Base-by-base conservation (phyloP, 73 alveolate genomes). In the Paramecium octaurelia region DNA sequence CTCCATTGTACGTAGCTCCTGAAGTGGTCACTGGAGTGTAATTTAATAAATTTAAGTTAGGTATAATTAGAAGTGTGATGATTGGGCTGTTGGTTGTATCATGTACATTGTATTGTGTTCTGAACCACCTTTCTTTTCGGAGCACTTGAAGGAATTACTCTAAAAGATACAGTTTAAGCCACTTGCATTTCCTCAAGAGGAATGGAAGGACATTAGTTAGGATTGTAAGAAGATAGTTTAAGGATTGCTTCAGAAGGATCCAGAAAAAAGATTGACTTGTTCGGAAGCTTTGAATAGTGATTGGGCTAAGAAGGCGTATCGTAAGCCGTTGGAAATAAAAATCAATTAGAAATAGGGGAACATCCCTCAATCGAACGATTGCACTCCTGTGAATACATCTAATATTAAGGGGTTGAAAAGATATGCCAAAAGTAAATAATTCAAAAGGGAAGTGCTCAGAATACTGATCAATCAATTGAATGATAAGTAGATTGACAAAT, bases 21-120 rank as follows among this genome's bases (percentile, higher is more conserved):
- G 87, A 73, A 73, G 87, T 73, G 36, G 35, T 73, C 20, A 36
- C 57, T 29, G 87, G 87, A 73, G 34, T 73, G 87, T 73, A 73
- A 21, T 36, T 12, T 10, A 50, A 21, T 73, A 1, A 18, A 23
- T 9, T 48, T 38, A 36, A 35, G 12, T 38, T 35, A 73, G 87
- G 4, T 73, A 73, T 73, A 40, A 73, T 73, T 36, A 40, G 21
- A 73, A 40, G 35, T 73, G 87, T 73, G 87, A 73, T 36, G 87
- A 73, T 36, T 73, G 87, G 87, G 34, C 60, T 16, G 57, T 73
- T 16, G 87, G 87, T 1, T 73, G 87, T 73, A 73, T 73, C 3
- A 73, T 73, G 87, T 73, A 73, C 46, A 40, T 73, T 4, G 34
- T 73, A 40, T 29, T 73, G 18, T 73, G 87, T 73, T 34, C 60